Evolutionary conservation across 805 yeast genomes (phyloP), one percentile per base, ranked within the genome.

Genomic region (Brettanomyces custersianus): DNA sequence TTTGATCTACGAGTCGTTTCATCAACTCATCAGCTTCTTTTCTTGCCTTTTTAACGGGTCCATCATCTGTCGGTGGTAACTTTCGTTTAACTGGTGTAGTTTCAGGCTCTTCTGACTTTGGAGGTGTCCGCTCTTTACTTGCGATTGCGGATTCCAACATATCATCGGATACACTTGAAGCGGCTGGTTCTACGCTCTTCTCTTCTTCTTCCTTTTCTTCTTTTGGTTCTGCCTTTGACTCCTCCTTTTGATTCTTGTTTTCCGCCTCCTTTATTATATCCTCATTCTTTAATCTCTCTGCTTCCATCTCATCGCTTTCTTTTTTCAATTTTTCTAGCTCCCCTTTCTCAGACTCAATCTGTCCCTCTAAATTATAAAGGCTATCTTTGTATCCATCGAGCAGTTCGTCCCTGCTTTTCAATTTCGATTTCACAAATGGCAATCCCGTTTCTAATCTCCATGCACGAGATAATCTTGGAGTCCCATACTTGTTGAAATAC

Each of bases 371-470:
- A 21, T 46, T 45, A 33, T 57, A 57, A 9, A 57, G 30, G 17
- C 49, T 60, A 42, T 55, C 60, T 40, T 40, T 50, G 27, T 48
- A 49, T 16, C 38, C 38, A 10, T 56, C 56, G 12, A 56, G 31
- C 6, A 40, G 30, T 3, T 47, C 49, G 2, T 38, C 44, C 3
- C 31, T 31, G 20, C 42, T 39, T 19, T 24, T 34, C 20, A 35
- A 19, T 22, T 42, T 40, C 1, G 29, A 11, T 33, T 45, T 44
- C 23, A 50, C 31, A 24, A 40, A 34, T 2, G 35, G 40, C 17
- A 49, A 31, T 5, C 54, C 57, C 1, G 58, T 52, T 26, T 45
- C 28, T 4, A 43, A 40, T 12, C 33, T 45, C 61, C 63, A 58
- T 1, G 48, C 31, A 25, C 47, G 46, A 5, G 59, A 41, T 25